Conservation (phyloP, 1,284 basidiomycete species). For the Naganishia albida region DNA sequence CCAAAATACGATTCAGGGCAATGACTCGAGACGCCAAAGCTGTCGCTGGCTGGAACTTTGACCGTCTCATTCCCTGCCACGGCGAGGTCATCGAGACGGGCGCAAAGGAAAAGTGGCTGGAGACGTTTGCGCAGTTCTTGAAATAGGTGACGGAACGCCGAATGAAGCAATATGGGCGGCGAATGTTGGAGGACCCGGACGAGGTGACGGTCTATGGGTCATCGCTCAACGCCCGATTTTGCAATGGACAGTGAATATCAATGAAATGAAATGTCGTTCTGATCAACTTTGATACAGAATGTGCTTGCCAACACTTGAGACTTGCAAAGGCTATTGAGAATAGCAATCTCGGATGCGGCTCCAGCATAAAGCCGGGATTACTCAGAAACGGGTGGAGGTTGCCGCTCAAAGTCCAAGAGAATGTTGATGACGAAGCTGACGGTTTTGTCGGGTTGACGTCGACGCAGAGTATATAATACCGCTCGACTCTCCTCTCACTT, state of each 20-base stretch:
- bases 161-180: neutral
- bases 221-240: neutral
- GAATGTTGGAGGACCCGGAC: neutral
- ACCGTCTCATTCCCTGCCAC: conserved; percentile 88
- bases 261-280: too few species aligned
- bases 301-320: too few species aligned
- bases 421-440: neutral
- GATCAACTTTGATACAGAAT: too few species aligned
- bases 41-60: conserved; percentile 80
- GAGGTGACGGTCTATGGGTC: neutral
- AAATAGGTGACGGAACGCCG: conserved; percentile 8
- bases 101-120: conserved; percentile 69
- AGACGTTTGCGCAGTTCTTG: conserved; percentile 48
- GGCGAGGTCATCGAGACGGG: conserved; percentile 77
- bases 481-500: neutral
- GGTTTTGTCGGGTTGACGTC: neutral
- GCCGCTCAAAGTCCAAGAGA: neutral
- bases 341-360: neutral
- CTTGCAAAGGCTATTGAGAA: too few species aligned
- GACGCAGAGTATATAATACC: neutral
- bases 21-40: conserved; percentile 71
- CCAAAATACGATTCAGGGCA: conserved; percentile 57
- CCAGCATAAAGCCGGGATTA: neutral
- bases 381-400: neutral
- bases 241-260: too few species aligned